Conservation (phyloP, 257 asterid species). For the Solanum peruvianum region DNA sequence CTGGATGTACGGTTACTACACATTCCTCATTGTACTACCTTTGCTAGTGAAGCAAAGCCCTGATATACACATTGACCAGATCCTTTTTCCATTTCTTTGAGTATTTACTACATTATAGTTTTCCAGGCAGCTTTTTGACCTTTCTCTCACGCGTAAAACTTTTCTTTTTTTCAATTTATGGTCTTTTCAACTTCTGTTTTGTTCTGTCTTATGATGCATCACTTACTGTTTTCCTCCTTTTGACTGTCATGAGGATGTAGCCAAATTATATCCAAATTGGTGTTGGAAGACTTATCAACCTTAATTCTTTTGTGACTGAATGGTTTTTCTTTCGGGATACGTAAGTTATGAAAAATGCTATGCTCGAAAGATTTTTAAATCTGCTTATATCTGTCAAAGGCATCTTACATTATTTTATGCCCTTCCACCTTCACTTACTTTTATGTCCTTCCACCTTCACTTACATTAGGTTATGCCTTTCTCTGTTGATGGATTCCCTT, state of each 20-base stretch:
- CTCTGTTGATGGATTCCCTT: neutral
- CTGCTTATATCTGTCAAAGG: neutral
- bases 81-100: neutral
- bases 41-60: neutral
- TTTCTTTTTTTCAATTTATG: neutral
- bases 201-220: neutral
- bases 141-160: neutral
- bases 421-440: neutral
- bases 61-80: neutral
- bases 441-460: neutral
- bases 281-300: neutral
- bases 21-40: neutral
- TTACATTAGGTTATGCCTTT: neutral
- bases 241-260: neutral
- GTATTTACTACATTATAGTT: neutral
- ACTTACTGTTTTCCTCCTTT: neutral
- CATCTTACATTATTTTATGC: neutral
- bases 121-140: neutral
- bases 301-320: neutral
- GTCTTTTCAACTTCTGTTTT: neutral
- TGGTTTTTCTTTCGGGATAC: neutral
- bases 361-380: neutral
- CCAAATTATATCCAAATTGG: neutral
- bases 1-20: neutral
- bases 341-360: neutral